phyloP scores from a whole-genome alignment of 1,284 basidiomycete species.

The Chiua sp. region DNA sequence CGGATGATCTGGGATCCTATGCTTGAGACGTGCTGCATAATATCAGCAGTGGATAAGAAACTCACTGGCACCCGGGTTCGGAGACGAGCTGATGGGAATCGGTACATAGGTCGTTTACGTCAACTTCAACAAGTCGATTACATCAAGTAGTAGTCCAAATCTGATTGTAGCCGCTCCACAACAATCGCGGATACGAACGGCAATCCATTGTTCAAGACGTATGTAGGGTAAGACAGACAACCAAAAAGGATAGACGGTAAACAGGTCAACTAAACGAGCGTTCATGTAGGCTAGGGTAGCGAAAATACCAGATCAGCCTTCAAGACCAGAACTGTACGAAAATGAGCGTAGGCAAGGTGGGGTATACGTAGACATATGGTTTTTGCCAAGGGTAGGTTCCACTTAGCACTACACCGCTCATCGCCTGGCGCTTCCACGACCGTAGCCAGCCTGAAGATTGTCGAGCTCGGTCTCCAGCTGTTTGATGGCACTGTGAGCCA shows the following conservation, averaged over 20 bases:
- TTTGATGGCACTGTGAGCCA: conserved; percentile 93
- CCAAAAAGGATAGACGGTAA: background rate
- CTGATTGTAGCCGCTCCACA: too few species aligned
- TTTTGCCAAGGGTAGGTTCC: conserved; percentile 7
- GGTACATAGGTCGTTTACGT: too few species aligned
- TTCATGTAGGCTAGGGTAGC: conserved; percentile 14
- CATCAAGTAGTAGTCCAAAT: too few species aligned
- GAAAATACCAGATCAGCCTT: conserved; percentile 8
- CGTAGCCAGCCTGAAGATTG: conserved; percentile 87
- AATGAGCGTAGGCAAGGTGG: conserved; percentile 22
- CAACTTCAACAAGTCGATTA: too few species aligned
- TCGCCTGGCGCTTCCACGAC: conserved; percentile 74
- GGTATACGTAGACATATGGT: conserved; percentile 30
- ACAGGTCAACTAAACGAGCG: conserved; percentile 31
- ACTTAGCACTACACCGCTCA: conserved; percentile 40
- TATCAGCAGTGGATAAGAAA: background rate
- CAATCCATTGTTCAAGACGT: conserved; percentile 17
- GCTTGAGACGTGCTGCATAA: background rate
- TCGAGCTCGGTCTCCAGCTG: conserved; percentile 89
- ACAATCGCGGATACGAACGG: too few species aligned
- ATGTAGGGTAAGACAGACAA: conserved; percentile 13
- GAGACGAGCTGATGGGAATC: too few species aligned
- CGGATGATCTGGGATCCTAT: background rate
- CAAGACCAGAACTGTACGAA: conserved; percentile 9
- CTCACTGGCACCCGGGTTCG: too few species aligned